Evolutionary conservation across 1,139 yeast genomes (phyloP).

Genomic region (Magnusiomyces paraingens): DNA sequence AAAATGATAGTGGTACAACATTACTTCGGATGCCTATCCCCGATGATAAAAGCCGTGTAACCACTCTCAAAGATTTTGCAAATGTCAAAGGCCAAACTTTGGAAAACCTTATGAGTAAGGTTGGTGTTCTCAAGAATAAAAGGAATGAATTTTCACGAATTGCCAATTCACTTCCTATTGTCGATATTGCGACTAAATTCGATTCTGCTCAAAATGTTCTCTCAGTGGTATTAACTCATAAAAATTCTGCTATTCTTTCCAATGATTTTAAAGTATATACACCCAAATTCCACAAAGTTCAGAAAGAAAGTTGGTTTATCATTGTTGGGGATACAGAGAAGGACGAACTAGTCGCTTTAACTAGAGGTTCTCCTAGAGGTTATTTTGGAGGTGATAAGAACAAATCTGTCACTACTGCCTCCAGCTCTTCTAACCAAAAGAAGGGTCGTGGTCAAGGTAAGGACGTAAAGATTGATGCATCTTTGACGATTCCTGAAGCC

Average conservation of each 20-base stretch:
- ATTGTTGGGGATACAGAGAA: slow-evolving; percentile 44
- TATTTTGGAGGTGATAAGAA: slow-evolving; percentile 11
- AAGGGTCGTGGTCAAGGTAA: not conserved
- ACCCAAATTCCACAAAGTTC: slow-evolving; percentile 82
- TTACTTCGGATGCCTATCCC: slow-evolving; percentile 14
- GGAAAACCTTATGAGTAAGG: slow-evolving; percentile 31
- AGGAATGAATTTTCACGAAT: slow-evolving; percentile 35
- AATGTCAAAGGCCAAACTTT: slow-evolving; percentile 15
- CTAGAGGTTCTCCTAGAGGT: slow-evolving; percentile 21
- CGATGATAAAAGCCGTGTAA: slow-evolving; percentile 8
- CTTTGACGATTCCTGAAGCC: slow-evolving; percentile 13
- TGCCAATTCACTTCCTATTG: slow-evolving; percentile 45
- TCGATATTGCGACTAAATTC: slow-evolving; percentile 33
- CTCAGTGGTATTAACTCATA: slow-evolving; percentile 46
- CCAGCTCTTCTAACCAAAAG: not conserved
- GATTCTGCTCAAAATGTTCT: slow-evolving; percentile 32
- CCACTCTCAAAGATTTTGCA: slow-evolving; percentile 18
- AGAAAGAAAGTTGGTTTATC: slow-evolving; percentile 91
- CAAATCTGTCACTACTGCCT: not conserved
- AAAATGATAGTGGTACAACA: slow-evolving; percentile 24
- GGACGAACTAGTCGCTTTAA: slow-evolving; percentile 23
- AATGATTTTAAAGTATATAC: slow-evolving; percentile 61
- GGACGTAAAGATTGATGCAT: slow-evolving; percentile 9
- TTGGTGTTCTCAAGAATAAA: slow-evolving; percentile 35
- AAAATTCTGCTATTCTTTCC: slow-evolving; percentile 42